phyloP scores from a whole-genome alignment of 1,284 basidiomycete species.

The Leccinum pseudoinsigne region DNA sequence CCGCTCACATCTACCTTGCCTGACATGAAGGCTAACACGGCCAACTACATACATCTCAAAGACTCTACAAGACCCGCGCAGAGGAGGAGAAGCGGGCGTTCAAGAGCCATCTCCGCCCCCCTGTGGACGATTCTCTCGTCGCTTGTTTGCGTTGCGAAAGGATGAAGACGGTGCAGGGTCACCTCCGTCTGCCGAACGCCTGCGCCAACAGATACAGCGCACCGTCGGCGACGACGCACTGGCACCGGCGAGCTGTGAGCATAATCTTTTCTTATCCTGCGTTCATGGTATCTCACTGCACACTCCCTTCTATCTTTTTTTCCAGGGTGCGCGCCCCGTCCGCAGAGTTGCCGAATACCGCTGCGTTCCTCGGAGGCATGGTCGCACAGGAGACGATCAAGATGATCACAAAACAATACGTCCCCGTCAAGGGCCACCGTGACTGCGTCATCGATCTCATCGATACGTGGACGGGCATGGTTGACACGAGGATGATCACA shows the following conservation, averaged over 20 bases:
- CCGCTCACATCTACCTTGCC: constrained; percentile 72
- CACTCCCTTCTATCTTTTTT: not conserved
- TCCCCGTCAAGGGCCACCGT: constrained; percentile 80
- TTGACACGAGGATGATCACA: too few relatives aligned
- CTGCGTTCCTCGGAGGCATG: constrained; percentile 91
- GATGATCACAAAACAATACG: constrained; percentile 94
- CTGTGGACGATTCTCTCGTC: constrained; percentile 55
- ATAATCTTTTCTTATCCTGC: not conserved
- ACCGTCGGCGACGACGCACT: constrained; percentile 34
- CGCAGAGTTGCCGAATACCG: constrained; percentile 88
- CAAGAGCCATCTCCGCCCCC: constrained; percentile 43
- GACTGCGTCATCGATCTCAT: constrained; percentile 84
- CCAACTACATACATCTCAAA: constrained; percentile 82
- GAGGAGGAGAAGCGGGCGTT: constrained; percentile 66
- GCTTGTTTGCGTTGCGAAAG: constrained; percentile 48
- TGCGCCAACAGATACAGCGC: constrained; percentile 35
- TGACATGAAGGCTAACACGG: constrained; percentile 95
- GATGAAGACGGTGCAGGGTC: constrained; percentile 31
- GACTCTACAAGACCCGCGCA: constrained; percentile 72
- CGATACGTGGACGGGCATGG: constrained; percentile 59
- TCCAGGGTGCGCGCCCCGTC: constrained; percentile 76
- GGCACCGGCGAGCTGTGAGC: constrained; percentile 76
- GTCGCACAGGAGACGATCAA: constrained; percentile 99
- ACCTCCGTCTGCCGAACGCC: constrained; percentile 34
- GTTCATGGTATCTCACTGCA: constrained; percentile 4